phyloP scores from a whole-genome alignment of 2,329 filamentous ascomycete genomes.

The Lachnum nothofagi region DNA sequence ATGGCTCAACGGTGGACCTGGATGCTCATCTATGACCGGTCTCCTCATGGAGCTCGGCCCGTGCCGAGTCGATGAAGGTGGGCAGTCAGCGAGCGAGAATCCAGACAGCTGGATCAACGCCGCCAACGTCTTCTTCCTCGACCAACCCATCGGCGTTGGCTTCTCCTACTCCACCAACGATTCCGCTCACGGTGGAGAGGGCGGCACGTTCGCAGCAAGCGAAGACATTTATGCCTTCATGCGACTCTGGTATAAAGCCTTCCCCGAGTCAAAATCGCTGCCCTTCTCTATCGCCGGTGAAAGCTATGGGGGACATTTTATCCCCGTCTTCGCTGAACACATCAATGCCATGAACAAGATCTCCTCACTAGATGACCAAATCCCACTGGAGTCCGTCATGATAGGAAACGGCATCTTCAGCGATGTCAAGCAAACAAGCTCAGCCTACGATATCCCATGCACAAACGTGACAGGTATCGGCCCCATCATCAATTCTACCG shows the following conservation, averaged over 20 bases:
- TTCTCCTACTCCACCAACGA: constrained; percentile 33
- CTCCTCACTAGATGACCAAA: constrained; percentile 36
- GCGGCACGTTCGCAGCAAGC: constrained; percentile 20
- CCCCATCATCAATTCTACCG: constrained; percentile 15
- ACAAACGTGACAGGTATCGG: constrained; percentile 21
- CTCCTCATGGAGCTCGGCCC: constrained; percentile 43
- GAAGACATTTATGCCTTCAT: constrained; percentile 25
- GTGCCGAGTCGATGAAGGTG: constrained; percentile 39
- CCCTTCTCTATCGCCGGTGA: constrained; percentile 37
- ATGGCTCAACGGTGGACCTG: constrained; percentile 38
- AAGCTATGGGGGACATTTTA: constrained; percentile 23
- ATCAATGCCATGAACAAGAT: constrained; percentile 20
- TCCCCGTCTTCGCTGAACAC: constrained; percentile 38
- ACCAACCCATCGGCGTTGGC: constrained; percentile 37
- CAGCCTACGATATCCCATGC: constrained; percentile 45
- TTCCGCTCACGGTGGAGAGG: constrained; percentile 13
- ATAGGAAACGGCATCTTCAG: constrained; percentile 55
- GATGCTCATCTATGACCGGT: constrained; percentile 37
- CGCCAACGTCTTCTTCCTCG: constrained; percentile 37
- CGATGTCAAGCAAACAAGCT: constrained; percentile 47
- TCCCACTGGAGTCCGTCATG: constrained; percentile 43
- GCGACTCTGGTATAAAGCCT: constrained; percentile 34
- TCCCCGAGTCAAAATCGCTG: constrained; percentile 36
- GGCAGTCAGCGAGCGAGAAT: constrained; percentile 34
- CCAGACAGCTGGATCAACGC: constrained; percentile 37